Evolutionary conservation across 2,329 filamentous ascomycete species (phyloP).

Genomic region (Aspergillus vadensis): DNA sequence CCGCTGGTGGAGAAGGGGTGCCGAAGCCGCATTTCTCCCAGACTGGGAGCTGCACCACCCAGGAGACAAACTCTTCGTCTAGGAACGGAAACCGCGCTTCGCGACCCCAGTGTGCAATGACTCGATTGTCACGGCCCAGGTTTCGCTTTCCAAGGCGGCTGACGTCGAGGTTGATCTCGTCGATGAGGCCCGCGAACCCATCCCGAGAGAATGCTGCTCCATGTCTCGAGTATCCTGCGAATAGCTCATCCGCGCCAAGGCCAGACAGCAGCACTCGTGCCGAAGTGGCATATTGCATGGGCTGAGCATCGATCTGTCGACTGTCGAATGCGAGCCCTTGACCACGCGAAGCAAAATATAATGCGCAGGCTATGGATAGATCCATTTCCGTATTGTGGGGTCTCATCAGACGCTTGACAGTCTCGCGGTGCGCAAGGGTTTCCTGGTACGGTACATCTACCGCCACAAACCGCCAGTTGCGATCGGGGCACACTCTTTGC

Average conservation of each 20-base stretch:
- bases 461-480: conserved; percentile 77
- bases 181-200: conserved; percentile 71
- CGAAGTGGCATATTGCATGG: conserved; percentile 61
- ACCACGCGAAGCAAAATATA: conserved; percentile 93
- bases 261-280: conserved; percentile 88
- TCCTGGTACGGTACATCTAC: conserved; percentile 81
- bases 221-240: conserved; percentile 89
- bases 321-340: conserved; percentile 52
- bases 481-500: conserved; percentile 64
- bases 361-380: conserved; percentile 83
- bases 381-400: conserved; percentile 99
- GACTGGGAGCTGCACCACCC: conserved; percentile 73
- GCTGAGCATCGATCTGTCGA: conserved; percentile 20
- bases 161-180: conserved; percentile 85
- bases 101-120: conserved; percentile 83
- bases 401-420: conserved; percentile 75
- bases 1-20: conserved; percentile 31
- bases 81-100: conserved; percentile 90
- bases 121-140: conserved; percentile 87
- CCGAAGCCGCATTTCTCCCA: conserved; percentile 89
- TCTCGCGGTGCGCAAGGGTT: conserved; percentile 66
- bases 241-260: conserved; percentile 92
- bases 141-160: conserved; percentile 88
- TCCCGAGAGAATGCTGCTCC: conserved; percentile 69
- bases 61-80: conserved; percentile 81